phyloP scores from a whole-genome alignment of 2,329 filamentous ascomycete species.

The Lomentospora prolificans region DNA sequence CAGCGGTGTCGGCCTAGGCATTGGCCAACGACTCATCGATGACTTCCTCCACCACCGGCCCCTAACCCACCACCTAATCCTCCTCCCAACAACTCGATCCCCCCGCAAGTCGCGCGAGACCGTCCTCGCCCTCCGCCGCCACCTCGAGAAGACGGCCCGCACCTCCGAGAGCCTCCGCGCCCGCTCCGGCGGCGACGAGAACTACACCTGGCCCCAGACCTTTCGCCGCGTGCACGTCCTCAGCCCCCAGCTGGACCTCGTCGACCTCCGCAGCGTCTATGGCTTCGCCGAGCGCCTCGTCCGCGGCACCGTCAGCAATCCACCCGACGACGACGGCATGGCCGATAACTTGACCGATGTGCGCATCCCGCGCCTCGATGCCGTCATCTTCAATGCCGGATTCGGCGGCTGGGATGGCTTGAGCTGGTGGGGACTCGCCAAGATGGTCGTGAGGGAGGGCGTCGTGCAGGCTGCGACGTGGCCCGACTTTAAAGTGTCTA shows the following conservation, averaged over 20 bases:
- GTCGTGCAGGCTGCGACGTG: conserved; percentile 61
- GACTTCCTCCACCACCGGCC: conserved; percentile 69
- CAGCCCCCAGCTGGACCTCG: conserved; percentile 50
- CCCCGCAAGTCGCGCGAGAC: conserved; percentile 65
- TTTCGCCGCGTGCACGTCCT: conserved; percentile 47
- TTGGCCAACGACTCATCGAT: conserved; percentile 77
- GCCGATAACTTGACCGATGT: conserved; percentile 30
- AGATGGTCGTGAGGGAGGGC: conserved; percentile 44
- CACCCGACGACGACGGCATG: conserved; percentile 24
- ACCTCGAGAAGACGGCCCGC: conserved; percentile 42
- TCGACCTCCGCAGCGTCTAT: conserved; percentile 43
- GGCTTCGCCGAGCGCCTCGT: conserved; percentile 37
- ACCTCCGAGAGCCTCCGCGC: conserved; percentile 27
- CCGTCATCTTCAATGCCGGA: conserved; percentile 76
- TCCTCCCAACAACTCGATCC: conserved; percentile 78
- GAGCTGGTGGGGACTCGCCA: conserved; percentile 26
- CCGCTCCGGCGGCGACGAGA: conserved; percentile 20
- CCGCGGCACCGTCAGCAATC: conserved; percentile 34
- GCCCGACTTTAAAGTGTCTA: conserved; percentile 65
- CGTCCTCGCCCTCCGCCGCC: conserved; percentile 49
- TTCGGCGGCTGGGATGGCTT: conserved; percentile 80
- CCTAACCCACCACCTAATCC: conserved; percentile 57
- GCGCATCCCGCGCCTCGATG: conserved; percentile 62
- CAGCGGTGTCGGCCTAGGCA: conserved; percentile 81
- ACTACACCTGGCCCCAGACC: conserved; percentile 26